Conservation (phyloP, 805 yeast genomes). For the Saturnispora bothae region DNA sequence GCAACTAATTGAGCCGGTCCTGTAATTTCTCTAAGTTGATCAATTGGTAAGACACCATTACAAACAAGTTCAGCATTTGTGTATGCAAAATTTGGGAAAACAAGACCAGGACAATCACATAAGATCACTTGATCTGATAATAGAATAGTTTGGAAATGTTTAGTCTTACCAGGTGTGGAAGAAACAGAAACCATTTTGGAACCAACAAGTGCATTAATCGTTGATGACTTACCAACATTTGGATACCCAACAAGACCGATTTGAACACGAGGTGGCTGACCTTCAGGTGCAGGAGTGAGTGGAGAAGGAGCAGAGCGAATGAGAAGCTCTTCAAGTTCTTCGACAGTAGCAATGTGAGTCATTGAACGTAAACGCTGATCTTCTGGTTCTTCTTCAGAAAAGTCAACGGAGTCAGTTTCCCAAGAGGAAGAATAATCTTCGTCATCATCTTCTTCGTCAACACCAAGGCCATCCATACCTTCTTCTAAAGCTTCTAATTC, state of each 20-base stretch:
- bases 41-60: conserved; percentile 97
- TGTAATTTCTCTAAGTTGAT: conserved; percentile 84
- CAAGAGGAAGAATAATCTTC: conserved; percentile 16
- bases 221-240: conserved; percentile 76
- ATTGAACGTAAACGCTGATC: conserved; percentile 32
- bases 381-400: conserved; percentile 17
- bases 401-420: conserved; percentile 20
- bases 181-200: conserved; percentile 97
- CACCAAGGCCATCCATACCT: conserved; percentile 9
- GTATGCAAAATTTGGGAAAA: conserved; percentile 94
- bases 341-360: conserved; percentile 66
- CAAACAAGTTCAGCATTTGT: conserved; percentile 95
- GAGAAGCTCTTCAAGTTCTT: conserved; percentile 76
- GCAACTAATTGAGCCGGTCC: conserved; percentile 83
- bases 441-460: conserved; percentile 19
- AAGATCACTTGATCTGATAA: conserved; percentile 72
- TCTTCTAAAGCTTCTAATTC: conserved; percentile 17
- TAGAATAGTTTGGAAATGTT: conserved; percentile 94
- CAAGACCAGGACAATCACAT: conserved; percentile 99
- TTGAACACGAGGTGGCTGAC: conserved; percentile 56
- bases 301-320: conserved; percentile 69
- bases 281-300: conserved; percentile 37
- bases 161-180: conserved; percentile 97
- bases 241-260: conserved; percentile 98
- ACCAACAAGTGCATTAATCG: conserved; percentile 93